These are phyloP conservation scores for Pythium rishiriense DNA, from an alignment of 352 stramenopile species.

Conservation along the genomic window DNA sequence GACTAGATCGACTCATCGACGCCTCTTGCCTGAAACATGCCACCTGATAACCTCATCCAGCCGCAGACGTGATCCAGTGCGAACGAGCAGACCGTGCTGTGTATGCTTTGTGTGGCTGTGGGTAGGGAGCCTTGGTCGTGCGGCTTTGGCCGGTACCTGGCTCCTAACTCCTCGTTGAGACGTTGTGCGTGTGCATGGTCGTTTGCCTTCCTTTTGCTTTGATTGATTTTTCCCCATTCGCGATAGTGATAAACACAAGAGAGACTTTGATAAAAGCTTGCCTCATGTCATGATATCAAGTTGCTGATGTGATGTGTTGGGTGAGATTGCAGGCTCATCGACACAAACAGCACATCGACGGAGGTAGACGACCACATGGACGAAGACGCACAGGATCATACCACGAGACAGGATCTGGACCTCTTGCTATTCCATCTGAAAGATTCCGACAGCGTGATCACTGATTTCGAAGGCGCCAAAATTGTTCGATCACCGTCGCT, in stretches of 20 bases:
- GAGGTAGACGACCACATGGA: not conserved
- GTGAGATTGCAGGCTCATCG: not conserved
- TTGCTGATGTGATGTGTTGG: not conserved
- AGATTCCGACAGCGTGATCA: not conserved
- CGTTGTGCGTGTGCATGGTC: constrained; percentile 17
- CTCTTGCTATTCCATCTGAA: not conserved
- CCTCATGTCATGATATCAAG: not conserved
- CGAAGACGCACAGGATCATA: not conserved
- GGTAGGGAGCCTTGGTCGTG: not conserved
- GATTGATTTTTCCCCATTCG: constrained; percentile 2
- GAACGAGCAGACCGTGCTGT: constrained; percentile 12
- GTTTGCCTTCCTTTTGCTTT: constrained; percentile 20
- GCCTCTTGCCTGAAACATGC: not conserved
- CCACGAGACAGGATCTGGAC: not conserved
- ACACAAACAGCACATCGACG: not conserved
- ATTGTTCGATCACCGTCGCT: constrained; percentile 14
- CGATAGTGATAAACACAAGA: constrained; percentile 21
- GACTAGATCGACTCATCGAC: constrained; percentile 36
- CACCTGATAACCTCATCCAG: not conserved
- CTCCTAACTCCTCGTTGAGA: constrained; percentile 4
- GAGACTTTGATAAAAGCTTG: constrained; percentile 1
- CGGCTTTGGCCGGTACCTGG: not conserved
- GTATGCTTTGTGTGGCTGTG: constrained; percentile 18
- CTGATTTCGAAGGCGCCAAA: not conserved
- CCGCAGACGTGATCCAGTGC: constrained; percentile 5